phyloP scores from a whole-genome alignment of 441 rosid species.

The Mallotus japonicus region DNA sequence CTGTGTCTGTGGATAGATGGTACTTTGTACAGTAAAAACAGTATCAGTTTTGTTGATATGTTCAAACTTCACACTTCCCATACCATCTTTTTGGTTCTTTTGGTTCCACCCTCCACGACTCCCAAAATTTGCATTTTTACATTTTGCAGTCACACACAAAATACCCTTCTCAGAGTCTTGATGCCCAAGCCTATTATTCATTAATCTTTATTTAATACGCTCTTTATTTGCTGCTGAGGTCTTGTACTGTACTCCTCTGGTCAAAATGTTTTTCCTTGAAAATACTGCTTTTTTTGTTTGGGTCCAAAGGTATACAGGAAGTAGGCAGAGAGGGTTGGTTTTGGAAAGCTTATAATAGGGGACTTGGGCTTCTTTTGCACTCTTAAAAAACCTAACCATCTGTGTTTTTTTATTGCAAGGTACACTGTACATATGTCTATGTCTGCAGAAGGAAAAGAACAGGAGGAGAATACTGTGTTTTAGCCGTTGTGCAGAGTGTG shows the following conservation, averaged over 20 bases:
- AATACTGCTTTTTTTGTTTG: neutral
- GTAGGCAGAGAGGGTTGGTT: too few relatives aligned
- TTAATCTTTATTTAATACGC: neutral
- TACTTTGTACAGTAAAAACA: too few relatives aligned
- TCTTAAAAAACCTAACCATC: neutral
- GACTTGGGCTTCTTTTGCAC: conserved; percentile 9
- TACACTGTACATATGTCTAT: neutral
- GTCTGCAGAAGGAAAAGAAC: neutral
- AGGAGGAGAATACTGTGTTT: neutral
- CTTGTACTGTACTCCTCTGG: too few relatives aligned
- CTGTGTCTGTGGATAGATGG: neutral
- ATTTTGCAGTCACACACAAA: neutral
- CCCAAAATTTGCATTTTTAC: neutral
- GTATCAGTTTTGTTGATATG: neutral
- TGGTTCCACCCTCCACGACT: neutral
- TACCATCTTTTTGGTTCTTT: neutral
- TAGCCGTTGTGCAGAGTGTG: conserved; percentile 13
- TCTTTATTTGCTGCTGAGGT: too few relatives aligned
- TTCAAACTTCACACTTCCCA: conserved; percentile 29
- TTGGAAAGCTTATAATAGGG: too few relatives aligned
- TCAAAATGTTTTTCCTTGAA: neutral
- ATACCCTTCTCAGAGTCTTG: conserved; percentile 12
- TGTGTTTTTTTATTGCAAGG: neutral
- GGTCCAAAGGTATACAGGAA: too few relatives aligned
- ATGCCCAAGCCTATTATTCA: conserved; percentile 1